Evolutionary conservation across 2,329 filamentous ascomycete species (phyloP).

Genomic region (Aureobasidium sp.): DNA sequence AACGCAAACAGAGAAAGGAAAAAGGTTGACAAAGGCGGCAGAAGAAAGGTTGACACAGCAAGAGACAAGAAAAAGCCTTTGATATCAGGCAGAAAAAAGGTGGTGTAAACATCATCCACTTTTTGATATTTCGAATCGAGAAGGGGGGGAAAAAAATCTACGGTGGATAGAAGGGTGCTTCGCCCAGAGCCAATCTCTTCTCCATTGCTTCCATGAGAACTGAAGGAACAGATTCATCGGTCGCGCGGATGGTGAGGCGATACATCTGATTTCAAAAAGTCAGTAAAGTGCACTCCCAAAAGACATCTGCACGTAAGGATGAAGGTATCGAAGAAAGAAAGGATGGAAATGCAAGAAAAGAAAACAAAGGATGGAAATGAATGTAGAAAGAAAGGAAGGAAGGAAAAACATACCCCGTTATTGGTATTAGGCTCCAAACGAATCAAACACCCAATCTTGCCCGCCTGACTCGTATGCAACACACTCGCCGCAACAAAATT

Average conservation of each 20-base stretch:
- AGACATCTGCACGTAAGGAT: not conserved
- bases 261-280: constrained; percentile 62
- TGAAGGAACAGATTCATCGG: constrained; percentile 79
- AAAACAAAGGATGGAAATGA: too few relatives aligned
- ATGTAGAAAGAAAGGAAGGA: not conserved
- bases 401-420: constrained; percentile 63
- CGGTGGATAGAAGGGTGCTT: constrained; percentile 14
- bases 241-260: constrained; percentile 86
- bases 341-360: too few relatives aligned
- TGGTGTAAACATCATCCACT: too few relatives aligned
- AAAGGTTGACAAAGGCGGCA: too few relatives aligned
- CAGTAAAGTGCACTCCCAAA: too few relatives aligned
- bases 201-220: constrained; percentile 82
- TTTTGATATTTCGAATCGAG: too few relatives aligned
- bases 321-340: too few relatives aligned
- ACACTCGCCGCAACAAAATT: constrained; percentile 92
- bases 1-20: too few relatives aligned
- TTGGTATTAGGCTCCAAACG: constrained; percentile 90
- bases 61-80: too few relatives aligned
- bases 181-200: constrained; percentile 54
- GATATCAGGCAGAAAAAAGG: too few relatives aligned
- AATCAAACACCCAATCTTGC: constrained; percentile 91
- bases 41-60: too few relatives aligned
- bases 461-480: constrained; percentile 66
- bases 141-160: not conserved